Conservation (phyloP, 176 grass and related monocot species). For the Metroxylon sagu region DNA sequence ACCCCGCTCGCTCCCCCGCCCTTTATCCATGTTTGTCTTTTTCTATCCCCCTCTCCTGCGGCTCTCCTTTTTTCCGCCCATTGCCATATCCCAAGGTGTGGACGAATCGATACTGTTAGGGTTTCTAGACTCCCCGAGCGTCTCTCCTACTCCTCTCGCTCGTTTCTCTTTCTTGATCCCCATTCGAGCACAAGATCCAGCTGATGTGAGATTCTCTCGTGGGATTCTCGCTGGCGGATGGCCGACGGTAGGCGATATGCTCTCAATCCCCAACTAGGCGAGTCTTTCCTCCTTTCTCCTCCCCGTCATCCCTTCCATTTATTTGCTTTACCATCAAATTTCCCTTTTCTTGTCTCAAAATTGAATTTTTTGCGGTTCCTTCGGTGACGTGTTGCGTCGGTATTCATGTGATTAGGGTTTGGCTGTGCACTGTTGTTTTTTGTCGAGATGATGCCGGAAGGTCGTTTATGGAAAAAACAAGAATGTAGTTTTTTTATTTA, state of each 20-base stretch:
- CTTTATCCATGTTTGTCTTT: no score
- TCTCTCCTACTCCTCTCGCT: neutral
- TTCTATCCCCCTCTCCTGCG: no score
- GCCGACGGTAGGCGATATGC: conserved; percentile 2
- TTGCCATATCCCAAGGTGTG: no score
- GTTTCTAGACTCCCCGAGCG: neutral
- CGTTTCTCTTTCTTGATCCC: neutral
- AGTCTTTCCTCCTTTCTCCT: neutral
- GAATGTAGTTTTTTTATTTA: no score
- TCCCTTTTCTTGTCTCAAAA: neutral
- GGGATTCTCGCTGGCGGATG: neutral
- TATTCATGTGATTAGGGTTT: no score
- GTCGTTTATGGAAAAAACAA: no score
- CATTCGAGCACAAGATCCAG: neutral
- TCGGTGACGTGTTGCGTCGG: no score
- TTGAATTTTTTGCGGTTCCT: neutral
- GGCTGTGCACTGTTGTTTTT: no score
- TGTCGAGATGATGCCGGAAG: no score
- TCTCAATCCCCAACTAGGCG: conserved; percentile 5
- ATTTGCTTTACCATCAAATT: neutral
- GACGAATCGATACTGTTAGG: no score
- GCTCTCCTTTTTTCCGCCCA: no score
- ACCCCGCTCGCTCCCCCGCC: no score
- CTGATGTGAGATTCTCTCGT: neutral
- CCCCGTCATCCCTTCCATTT: neutral